Evolutionary conservation across 495 filamentous ascomycete species (phyloP).

Genomic region (Beverwykella pulmonaria): DNA sequence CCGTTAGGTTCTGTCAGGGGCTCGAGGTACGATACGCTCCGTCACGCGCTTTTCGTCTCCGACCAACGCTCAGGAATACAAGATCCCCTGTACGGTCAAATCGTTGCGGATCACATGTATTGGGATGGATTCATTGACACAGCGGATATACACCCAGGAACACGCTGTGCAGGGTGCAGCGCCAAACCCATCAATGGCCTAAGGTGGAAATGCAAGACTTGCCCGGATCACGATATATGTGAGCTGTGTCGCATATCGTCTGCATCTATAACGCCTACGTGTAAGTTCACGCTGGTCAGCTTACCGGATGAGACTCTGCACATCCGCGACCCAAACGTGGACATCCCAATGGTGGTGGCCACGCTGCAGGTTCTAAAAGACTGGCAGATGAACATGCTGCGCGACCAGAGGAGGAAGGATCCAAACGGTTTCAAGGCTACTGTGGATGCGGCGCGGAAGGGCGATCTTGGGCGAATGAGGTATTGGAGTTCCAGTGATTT

Average conservation of each 20-base stretch:
- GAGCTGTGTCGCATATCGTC: slow-evolving; percentile 12
- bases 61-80: not conserved
- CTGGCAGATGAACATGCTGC: slow-evolving; percentile 20
- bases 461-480: slow-evolving; percentile 16
- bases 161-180: slow-evolving; percentile 10
- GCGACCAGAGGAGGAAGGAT: slow-evolving; percentile 27
- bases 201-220: slow-evolving; percentile 27
- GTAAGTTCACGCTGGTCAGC: slow-evolving; percentile 18
- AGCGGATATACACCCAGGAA: slow-evolving; percentile 8
- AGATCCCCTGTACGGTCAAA: slow-evolving; percentile 28
- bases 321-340: slow-evolving; percentile 14
- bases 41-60: slow-evolving; percentile 32
- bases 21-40: slow-evolving; percentile 18
- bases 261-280: slow-evolving; percentile 5
- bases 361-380: slow-evolving; percentile 33
- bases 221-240: slow-evolving; percentile 26
- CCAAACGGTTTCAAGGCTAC: slow-evolving; percentile 12
- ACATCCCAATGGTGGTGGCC: slow-evolving; percentile 21
- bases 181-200: slow-evolving; percentile 13
- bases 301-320: slow-evolving; percentile 29
- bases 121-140: slow-evolving; percentile 29
- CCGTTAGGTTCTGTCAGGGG: slow-evolving; percentile 19
- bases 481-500: slow-evolving; percentile 26
- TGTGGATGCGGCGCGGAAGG: slow-evolving; percentile 15
- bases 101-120: slow-evolving; percentile 32